Evolutionary conservation across 148 eudicot species (phyloP).

Genomic region (Rhododendron molle): DNA sequence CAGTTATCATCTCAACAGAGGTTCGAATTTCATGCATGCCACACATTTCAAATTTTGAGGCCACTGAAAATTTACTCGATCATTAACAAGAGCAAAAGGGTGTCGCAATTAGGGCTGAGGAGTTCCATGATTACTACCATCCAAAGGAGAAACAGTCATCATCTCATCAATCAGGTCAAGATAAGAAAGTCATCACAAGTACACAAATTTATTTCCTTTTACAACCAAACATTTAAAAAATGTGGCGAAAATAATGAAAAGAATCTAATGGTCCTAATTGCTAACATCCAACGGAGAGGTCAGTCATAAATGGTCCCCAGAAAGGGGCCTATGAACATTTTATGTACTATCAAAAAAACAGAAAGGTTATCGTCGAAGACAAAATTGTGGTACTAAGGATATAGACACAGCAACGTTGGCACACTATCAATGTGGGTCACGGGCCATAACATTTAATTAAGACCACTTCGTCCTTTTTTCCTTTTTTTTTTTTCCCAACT

Average conservation of each 20-base stretch:
- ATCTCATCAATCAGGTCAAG: no score
- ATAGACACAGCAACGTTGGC: background rate
- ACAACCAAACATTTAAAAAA: background rate
- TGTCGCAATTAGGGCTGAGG: no score
- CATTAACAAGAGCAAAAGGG: no score
- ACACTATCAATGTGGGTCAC: background rate
- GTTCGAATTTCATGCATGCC: no score
- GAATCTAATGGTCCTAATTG: background rate
- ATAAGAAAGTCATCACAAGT: background rate
- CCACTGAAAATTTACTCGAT: no score
- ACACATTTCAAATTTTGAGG: no score
- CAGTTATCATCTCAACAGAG: no score
- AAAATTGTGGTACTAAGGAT: background rate
- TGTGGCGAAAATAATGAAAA: background rate
- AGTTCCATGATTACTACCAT: no score
- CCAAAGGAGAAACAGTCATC: no score
- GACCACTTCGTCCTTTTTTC: background rate
- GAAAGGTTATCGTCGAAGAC: background rate
- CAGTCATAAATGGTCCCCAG: background rate
- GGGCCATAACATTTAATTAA: background rate
- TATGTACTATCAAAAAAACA: background rate
- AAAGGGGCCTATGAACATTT: background rate
- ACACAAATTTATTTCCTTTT: background rate
- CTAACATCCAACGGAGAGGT: background rate
- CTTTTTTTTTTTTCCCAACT: background rate